Evolutionary conservation across 2,329 filamentous ascomycete species (phyloP).

Genomic region (Penicillium crustosum): DNA sequence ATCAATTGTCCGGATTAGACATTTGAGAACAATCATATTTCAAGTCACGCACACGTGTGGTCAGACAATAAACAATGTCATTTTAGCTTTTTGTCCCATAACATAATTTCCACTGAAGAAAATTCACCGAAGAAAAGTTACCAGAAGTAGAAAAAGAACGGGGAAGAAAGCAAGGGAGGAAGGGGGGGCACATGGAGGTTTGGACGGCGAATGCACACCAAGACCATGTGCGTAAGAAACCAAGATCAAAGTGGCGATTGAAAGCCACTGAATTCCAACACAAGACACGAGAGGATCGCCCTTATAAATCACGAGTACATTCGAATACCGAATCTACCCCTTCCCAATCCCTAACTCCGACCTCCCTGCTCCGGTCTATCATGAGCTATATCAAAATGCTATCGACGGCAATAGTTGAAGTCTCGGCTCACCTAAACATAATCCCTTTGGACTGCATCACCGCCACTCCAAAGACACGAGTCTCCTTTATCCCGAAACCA

Average conservation of each 20-base stretch:
- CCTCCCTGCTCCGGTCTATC: neutral
- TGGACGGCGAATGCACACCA: neutral
- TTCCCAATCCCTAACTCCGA: neutral
- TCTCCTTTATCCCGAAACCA: neutral
- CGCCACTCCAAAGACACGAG: neutral
- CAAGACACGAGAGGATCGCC: neutral
- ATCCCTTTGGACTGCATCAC: neutral
- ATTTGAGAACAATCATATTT: neutral
- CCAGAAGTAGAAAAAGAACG: neutral
- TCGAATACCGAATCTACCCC: neutral
- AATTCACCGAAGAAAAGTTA: neutral
- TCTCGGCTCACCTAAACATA: neutral
- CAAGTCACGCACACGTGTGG: neutral
- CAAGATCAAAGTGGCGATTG: neutral
- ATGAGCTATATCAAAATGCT: slow-evolving; percentile 8
- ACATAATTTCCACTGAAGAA: neutral
- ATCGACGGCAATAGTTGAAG: neutral
- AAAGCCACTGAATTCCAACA: neutral
- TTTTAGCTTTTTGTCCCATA: neutral
- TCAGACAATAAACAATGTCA: neutral
- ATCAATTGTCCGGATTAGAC: neutral
- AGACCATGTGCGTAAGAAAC: neutral
- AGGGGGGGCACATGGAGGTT: neutral
- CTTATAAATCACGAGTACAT: neutral
- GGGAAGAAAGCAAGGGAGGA: neutral